These are phyloP conservation scores for Xanthoconium stramineum DNA, from an alignment of 768 basidiomycete genomes.

Conservation along the genomic window DNA sequence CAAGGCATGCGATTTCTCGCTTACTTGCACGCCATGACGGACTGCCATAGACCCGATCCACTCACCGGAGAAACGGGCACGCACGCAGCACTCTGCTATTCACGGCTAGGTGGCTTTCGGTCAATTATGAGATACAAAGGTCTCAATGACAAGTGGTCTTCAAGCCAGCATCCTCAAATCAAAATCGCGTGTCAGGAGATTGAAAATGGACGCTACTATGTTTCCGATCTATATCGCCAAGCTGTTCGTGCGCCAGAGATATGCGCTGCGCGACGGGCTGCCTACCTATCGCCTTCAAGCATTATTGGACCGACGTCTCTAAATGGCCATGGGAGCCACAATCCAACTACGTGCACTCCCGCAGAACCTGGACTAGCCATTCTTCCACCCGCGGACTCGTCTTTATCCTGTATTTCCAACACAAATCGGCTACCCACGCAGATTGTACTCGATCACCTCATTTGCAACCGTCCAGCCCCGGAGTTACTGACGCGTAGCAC, in stretches of 20 bases:
- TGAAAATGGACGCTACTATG: neutral
- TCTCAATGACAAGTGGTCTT: neutral
- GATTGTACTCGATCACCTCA: neutral
- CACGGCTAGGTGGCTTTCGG: neutral
- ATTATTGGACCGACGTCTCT: neutral
- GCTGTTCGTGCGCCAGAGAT: neutral
- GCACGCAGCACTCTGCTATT: neutral
- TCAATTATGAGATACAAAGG: neutral
- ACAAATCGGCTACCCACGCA: neutral
- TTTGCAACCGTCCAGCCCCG: neutral
- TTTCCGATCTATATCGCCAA: too few relatives aligned
- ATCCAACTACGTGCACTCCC: too few relatives aligned
- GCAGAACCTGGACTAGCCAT: neutral
- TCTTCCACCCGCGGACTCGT: neutral
- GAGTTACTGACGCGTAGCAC: neutral
- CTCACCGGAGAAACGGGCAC: neutral
- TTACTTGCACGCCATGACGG: neutral
- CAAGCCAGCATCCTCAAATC: neutral
- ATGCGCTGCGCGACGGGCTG: neutral
- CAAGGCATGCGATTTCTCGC: neutral
- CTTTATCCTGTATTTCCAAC: neutral
- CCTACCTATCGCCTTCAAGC: neutral
- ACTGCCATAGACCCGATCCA: neutral
- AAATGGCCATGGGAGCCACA: neutral
- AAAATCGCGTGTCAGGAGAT: neutral